Conservation (phyloP, 2,329 filamentous ascomycete genomes). For the Metarhizium rileyi region DNA sequence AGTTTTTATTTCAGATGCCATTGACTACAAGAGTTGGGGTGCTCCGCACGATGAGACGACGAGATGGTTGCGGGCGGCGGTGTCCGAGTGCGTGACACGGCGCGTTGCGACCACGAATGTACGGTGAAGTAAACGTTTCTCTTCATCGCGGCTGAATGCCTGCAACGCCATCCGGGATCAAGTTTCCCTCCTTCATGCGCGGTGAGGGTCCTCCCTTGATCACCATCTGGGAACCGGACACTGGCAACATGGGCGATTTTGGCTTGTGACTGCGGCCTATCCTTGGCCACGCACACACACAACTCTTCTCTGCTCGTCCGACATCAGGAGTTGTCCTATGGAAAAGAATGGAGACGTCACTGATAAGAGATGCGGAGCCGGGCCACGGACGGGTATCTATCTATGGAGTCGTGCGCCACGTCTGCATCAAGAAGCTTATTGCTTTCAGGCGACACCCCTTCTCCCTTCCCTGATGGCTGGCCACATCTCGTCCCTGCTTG, state of each 20-base stretch:
- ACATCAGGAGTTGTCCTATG: too few relatives aligned
- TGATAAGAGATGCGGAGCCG: conserved; percentile 2
- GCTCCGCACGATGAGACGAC: neutral
- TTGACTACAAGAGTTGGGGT: neutral
- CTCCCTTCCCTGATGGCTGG: neutral
- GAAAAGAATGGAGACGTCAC: neutral
- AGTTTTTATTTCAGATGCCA: neutral
- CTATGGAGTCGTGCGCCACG: conserved; percentile 1
- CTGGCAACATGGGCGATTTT: neutral
- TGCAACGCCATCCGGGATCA: neutral
- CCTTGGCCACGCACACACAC: neutral
- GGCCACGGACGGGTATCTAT: neutral
- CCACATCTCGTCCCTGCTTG: neutral
- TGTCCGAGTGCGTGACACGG: neutral
- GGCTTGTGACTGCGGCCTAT: neutral
- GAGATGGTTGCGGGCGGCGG: neutral
- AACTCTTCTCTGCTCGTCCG: neutral
- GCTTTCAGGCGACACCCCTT: neutral
- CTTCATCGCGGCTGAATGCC: neutral
- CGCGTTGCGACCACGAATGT: neutral
- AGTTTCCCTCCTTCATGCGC: neutral
- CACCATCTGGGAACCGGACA: neutral
- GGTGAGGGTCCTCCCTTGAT: neutral
- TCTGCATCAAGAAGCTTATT: neutral
- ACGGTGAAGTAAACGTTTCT: neutral